Evolutionary conservation across 2,329 filamentous ascomycete species (phyloP).

Genomic region (Capronia epimyces): DNA sequence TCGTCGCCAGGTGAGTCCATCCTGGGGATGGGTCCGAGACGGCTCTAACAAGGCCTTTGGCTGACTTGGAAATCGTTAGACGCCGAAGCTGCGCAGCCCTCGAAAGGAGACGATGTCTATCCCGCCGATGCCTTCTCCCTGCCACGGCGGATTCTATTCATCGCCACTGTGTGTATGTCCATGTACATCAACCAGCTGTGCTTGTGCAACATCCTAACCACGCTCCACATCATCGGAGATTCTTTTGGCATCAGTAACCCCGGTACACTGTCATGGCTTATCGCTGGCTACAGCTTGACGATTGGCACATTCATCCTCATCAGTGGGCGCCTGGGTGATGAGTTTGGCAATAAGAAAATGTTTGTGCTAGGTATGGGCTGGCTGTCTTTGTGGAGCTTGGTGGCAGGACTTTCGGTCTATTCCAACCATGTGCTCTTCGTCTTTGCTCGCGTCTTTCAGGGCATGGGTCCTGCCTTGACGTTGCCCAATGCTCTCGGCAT

Average conservation of each 20-base stretch:
- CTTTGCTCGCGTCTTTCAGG: conserved; percentile 37
- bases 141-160: not conserved
- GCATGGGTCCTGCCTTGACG: conserved; percentile 46
- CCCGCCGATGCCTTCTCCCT: not conserved
- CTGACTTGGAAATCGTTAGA: not conserved
- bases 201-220: not conserved
- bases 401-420: conserved; percentile 43
- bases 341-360: conserved; percentile 47
- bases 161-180: not conserved
- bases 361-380: conserved; percentile 47
- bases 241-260: conserved; percentile 38
- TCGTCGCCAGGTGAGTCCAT: not conserved
- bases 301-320: conserved; percentile 49
- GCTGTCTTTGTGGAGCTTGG: conserved; percentile 46
- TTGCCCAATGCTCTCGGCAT: conserved; percentile 46
- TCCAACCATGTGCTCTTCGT: conserved; percentile 34
- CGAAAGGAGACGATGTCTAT: not conserved
- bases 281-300: conserved; percentile 46
- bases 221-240: conserved; percentile 43
- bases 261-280: conserved; percentile 44
- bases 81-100: not conserved
- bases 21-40: not conserved
- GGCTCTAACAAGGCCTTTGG: not conserved
- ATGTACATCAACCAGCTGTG: not conserved
- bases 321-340: conserved; percentile 47